A percentile compares a stretch with the other conserved stretches of the same genome.
These are phyloP conservation scores for Pyracantha coccinea DNA, from an alignment of 331 rosid genomes.

Conservation along the genomic window DNA sequence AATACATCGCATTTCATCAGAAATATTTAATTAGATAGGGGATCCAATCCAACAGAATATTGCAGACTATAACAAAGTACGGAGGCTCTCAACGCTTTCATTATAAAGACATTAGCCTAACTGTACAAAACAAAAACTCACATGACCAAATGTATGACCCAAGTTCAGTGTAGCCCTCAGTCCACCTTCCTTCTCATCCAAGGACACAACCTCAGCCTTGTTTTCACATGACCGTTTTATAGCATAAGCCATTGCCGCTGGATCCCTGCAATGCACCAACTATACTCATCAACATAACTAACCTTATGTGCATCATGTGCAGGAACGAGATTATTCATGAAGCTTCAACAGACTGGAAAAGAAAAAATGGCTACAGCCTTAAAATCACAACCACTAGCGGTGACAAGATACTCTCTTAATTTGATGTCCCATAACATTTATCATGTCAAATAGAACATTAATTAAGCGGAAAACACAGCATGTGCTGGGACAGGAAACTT, in stretches of 20 bases:
- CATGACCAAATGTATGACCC: constrained; percentile 99
- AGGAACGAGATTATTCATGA: background rate
- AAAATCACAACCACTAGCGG: background rate
- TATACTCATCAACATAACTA: background rate
- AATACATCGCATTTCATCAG: constrained; percentile 11
- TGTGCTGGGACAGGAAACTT: background rate
- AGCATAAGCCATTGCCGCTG: constrained; percentile 71
- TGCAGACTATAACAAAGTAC: background rate
- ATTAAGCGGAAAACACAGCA: background rate
- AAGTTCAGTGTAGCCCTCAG: constrained; percentile 88
- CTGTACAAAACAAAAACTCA: constrained; percentile 8
- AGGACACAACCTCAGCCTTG: constrained; percentile 79
- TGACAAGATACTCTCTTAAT: background rate
- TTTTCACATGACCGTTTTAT: constrained; percentile 94
- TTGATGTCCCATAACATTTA: constrained; percentile 10
- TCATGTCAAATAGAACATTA: constrained; percentile 8
- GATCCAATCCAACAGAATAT: background rate
- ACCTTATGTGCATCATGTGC: background rate
- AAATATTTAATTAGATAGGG: constrained; percentile 6
- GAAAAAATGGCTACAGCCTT: background rate
- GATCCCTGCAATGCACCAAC: constrained; percentile 57
- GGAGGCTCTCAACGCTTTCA: background rate
- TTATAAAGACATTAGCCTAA: background rate
- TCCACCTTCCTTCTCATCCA: constrained; percentile 97
- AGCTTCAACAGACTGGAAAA: constrained; percentile 3